phyloP scores from a whole-genome alignment of 2,329 filamentous ascomycete genomes.

The Cladophialophora yegresii region DNA sequence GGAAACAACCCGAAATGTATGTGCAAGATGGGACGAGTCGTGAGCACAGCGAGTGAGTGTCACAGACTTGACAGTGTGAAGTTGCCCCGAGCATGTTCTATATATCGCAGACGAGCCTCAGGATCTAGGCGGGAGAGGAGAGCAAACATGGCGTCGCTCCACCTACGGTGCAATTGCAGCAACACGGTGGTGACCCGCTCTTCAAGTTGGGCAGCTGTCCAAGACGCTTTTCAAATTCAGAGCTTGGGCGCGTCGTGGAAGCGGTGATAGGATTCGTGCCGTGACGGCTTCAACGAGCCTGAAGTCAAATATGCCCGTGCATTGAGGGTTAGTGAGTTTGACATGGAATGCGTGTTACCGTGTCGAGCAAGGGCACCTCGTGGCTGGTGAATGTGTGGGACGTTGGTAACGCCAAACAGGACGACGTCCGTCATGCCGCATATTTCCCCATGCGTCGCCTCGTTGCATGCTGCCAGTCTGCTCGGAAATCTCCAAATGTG shows the following conservation, averaged over 20 bases:
- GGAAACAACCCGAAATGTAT: slow-evolving; percentile 34
- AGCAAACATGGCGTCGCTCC: slow-evolving; percentile 31
- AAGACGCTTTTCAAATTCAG: slow-evolving; percentile 32
- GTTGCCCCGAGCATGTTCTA: slow-evolving; percentile 29
- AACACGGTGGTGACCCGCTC: slow-evolving; percentile 10
- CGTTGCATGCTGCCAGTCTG: slow-evolving; percentile 22
- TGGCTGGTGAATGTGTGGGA: slow-evolving; percentile 30
- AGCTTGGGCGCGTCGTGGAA: slow-evolving; percentile 24
- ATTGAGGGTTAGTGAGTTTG: slow-evolving; percentile 32
- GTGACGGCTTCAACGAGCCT: slow-evolving; percentile 29
- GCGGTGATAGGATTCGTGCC: slow-evolving; percentile 24
- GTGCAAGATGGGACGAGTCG: slow-evolving; percentile 32
- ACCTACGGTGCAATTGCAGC: slow-evolving; percentile 15
- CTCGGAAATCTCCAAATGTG: slow-evolving; percentile 7
- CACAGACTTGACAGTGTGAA: slow-evolving; percentile 27
- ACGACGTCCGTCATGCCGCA: slow-evolving; percentile 29
- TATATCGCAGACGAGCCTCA: slow-evolving; percentile 28
- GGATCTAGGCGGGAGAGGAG: slow-evolving; percentile 16
- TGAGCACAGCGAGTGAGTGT: slow-evolving; percentile 35
- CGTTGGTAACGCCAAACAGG: slow-evolving; percentile 28
- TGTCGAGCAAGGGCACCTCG: slow-evolving; percentile 29
- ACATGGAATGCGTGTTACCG: slow-evolving; percentile 29
- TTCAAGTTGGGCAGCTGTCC: slow-evolving; percentile 29
- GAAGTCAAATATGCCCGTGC: slow-evolving; percentile 31
- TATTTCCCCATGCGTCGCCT: slow-evolving; percentile 29